phyloP scores from a whole-genome alignment of 306 rosid genomes.

The Cucumis cinereus region DNA sequence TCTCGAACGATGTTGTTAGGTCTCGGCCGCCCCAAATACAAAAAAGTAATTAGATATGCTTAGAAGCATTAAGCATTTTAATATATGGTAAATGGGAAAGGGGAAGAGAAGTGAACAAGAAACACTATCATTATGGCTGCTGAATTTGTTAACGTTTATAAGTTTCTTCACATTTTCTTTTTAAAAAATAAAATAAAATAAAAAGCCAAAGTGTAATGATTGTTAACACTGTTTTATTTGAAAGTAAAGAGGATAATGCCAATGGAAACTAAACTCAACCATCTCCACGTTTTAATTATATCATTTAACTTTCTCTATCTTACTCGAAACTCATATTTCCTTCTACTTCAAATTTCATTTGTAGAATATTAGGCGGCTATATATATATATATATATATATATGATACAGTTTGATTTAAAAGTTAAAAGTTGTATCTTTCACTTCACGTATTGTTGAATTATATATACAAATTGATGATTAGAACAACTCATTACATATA shows the following conservation, averaged over 20 bases:
- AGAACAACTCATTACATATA: no score
- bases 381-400: no score
- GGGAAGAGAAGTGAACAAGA: background rate
- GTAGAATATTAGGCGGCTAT: background rate
- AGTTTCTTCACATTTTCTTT: background rate
- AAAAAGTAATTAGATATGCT: background rate
- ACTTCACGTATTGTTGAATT: no score
- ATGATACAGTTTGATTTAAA: no score
- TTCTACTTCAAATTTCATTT: background rate
- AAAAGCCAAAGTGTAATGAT: background rate
- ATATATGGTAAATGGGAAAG: background rate
- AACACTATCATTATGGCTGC: slow-evolving; percentile 2
- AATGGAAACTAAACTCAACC: background rate
- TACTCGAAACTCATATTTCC: background rate
- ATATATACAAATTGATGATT: no score
- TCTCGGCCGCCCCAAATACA: no score
- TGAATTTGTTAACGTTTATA: background rate
- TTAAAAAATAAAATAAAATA: background rate
- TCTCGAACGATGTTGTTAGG: no score
- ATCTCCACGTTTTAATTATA: background rate
- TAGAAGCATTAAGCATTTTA: background rate
- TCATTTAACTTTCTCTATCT: background rate
- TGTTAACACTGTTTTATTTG: background rate
- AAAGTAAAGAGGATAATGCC: background rate
- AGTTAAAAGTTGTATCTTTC: no score